Evolutionary conservation across 331 rosid species (phyloP).

Genomic region (Saraca asoca): DNA sequence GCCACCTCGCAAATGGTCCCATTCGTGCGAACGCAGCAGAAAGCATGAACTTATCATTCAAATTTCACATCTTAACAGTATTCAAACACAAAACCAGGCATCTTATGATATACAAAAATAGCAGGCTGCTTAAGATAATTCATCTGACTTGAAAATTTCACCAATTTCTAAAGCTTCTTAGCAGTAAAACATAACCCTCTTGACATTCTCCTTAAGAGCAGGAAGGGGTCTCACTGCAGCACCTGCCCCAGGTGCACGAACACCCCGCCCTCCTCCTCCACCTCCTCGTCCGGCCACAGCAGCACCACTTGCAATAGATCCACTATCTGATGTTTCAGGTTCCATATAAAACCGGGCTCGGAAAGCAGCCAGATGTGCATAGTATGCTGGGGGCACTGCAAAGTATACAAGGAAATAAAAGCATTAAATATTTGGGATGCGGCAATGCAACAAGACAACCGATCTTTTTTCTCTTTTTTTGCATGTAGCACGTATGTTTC

Average conservation of each 20-base stretch:
- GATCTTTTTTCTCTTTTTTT: too few relatives aligned
- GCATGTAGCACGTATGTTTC: too few relatives aligned
- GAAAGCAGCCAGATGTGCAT: conserved; percentile 46
- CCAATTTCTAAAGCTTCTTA: neutral
- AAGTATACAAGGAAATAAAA: neutral
- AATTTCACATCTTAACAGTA: too few relatives aligned
- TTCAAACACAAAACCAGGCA: too few relatives aligned
- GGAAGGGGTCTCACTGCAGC: neutral
- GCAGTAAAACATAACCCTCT: neutral
- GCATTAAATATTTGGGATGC: too few relatives aligned
- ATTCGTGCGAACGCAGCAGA: too few relatives aligned
- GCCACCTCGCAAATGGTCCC: too few relatives aligned
- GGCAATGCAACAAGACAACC: too few relatives aligned
- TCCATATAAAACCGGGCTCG: conserved; percentile 42
- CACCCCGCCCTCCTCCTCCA: conserved; percentile 16
- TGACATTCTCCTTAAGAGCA: neutral
- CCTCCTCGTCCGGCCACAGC: conserved; percentile 3
- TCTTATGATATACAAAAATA: too few relatives aligned
- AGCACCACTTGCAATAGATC: neutral
- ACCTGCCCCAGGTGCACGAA: neutral
- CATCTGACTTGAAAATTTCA: too few relatives aligned
- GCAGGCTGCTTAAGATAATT: too few relatives aligned
- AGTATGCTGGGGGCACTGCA: conserved; percentile 51
- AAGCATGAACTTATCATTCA: too few relatives aligned
- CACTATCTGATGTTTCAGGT: conserved; percentile 35